Base-by-base conservation (phyloP, 1,284 basidiomycete genomes). In the Pseudozyma pruni region DNA sequence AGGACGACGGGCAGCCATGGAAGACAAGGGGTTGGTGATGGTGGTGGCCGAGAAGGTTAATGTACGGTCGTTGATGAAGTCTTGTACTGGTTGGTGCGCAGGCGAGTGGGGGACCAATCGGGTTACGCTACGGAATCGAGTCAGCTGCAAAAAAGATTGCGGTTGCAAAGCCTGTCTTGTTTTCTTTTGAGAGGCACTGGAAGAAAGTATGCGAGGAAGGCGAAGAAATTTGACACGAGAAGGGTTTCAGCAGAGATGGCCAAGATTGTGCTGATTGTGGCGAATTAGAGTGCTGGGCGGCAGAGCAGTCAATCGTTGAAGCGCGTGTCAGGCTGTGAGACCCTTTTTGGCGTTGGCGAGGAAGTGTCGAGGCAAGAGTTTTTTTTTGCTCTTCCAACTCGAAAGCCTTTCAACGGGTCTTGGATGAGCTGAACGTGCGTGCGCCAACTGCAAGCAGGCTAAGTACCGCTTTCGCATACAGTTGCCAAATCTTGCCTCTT, bases 1-100 rank as follows among this genome's bases (percentile, higher is more conserved):
- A 44, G 64, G 49, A 35, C 53, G 70, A 63, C 70, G 64, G 56
- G 60, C 55, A 54, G 70, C 62, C 70, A 72, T 72, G 54, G 59
- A 70, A 59, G 60, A 55, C 46, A 39, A 23, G 17, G 29, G n/a
- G 40, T n/a, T 14, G 48, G 14, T 38, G 48, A 29, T 67, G 63
- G 44, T 60, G 52, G 57, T 53, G 55, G 49, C 48, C 19, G 11
- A 32, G 33, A 25, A 29, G 17, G 16, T 33, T n/a, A 4, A 14
- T 4, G 8, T 20, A 23, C 37, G 22, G 45, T 8, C 25, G 32
- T 46, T 35, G 32, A 45, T 32, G 45, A 29, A 22, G 25, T 25
- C 45, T 46, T 39, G n/a, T n/a, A n/a, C n/a, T 51, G 43, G 48
- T 45, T 41, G 29, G 39, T 48, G 47, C 32, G 33, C 43, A 31